phyloP scores from a whole-genome alignment of 352 stramenopile genomes.

The Phytophthora citricola region DNA sequence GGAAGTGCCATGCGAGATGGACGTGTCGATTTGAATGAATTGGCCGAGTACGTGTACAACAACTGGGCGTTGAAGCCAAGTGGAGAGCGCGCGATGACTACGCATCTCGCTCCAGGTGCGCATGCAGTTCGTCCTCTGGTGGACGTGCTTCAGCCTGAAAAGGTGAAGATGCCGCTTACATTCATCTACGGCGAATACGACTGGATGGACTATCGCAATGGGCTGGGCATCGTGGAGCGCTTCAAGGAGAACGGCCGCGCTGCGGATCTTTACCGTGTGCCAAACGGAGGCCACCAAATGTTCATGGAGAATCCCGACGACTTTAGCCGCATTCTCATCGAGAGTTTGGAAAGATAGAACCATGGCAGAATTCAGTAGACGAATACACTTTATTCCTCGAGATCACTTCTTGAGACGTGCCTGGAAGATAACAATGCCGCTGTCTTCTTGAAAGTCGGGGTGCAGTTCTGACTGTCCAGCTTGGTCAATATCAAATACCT shows the following conservation, averaged over 20 bases:
- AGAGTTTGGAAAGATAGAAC: conserved; percentile 37
- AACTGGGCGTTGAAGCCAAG: conserved; percentile 86
- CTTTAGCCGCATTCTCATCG: conserved; percentile 73
- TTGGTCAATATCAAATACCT: conserved; percentile 53
- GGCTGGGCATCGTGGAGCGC: conserved; percentile 62
- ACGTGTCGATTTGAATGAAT: conserved; percentile 60
- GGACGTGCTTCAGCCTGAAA: conserved; percentile 61
- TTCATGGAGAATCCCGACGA: conserved; percentile 82
- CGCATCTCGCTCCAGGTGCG: conserved; percentile 74
- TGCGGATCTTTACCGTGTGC: conserved; percentile 67
- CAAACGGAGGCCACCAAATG: conserved; percentile 78
- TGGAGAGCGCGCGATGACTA: conserved; percentile 77
- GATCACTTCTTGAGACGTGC: conserved; percentile 40
- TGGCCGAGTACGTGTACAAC: conserved; percentile 86
- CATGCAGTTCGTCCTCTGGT: conserved; percentile 72
- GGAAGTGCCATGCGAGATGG: conserved; percentile 75
- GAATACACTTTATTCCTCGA: conserved; percentile 22
- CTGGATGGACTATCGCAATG: conserved; percentile 88
- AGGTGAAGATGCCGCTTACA: conserved; percentile 79
- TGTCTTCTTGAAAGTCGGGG: conserved; percentile 62
- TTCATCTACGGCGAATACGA: conserved; percentile 87
- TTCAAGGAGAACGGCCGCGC: conserved; percentile 44
- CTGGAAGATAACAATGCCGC: conserved; percentile 71
- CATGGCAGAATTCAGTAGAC: conserved; percentile 3
- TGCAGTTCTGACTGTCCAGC: conserved; percentile 61